Evolutionary conservation across 805 yeast species (phyloP).

Genomic region (Metschnikowia chrysomelidarum): DNA sequence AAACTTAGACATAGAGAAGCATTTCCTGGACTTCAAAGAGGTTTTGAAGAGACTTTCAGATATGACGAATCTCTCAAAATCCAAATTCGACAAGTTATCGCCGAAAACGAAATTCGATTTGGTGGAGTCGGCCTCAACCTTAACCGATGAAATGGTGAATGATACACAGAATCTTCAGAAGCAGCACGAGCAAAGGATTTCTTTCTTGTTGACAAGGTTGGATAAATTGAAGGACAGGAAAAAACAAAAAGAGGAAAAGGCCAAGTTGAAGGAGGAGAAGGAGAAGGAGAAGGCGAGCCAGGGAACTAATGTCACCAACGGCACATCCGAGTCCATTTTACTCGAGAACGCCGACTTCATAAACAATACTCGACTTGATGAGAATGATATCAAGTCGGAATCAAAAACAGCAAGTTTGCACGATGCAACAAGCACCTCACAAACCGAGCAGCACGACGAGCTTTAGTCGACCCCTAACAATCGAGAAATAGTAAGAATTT

Average conservation of each 20-base stretch:
- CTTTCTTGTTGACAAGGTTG: slow-evolving; percentile 26
- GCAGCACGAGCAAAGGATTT: slow-evolving; percentile 29
- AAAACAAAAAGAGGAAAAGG: slow-evolving; percentile 31
- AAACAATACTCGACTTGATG: too few species aligned
- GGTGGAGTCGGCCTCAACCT: slow-evolving; percentile 26
- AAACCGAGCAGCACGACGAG: slow-evolving; percentile 9
- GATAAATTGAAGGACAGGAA: slow-evolving; percentile 32
- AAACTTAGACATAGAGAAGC: slow-evolving; percentile 26
- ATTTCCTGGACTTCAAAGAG: slow-evolving; percentile 27
- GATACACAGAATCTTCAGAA: slow-evolving; percentile 30
- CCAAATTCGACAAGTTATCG: slow-evolving; percentile 23
- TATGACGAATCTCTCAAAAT: slow-evolving; percentile 18
- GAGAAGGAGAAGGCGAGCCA: slow-evolving; percentile 22
- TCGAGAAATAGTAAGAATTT: too few species aligned
- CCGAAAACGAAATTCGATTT: slow-evolving; percentile 26
- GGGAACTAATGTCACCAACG: too few species aligned
- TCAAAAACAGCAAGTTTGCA: too few species aligned
- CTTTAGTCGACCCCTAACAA: too few species aligned
- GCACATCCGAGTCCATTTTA: too few species aligned
- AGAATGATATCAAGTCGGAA: too few species aligned
- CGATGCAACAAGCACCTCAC: too few species aligned
- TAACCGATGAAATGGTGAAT: slow-evolving; percentile 28
- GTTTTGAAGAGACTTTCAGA: slow-evolving; percentile 28
- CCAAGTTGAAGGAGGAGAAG: slow-evolving; percentile 27
- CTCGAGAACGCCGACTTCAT: too few species aligned